Evolutionary conservation across 371 early-diverging fungal genomes (phyloP).

Genomic region (Mortierella sp.): DNA sequence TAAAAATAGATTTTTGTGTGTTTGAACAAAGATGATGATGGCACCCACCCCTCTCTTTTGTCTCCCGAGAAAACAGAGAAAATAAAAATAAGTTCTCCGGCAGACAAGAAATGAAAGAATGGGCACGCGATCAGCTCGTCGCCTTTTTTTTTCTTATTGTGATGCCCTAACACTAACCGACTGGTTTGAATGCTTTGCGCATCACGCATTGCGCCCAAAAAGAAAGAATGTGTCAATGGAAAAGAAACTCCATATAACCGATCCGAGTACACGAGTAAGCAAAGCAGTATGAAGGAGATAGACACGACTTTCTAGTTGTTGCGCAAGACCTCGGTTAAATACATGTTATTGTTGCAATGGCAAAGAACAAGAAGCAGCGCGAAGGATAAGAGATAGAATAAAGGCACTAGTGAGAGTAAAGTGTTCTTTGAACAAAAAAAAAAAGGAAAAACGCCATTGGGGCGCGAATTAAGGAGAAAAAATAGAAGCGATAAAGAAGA

Average conservation of each 20-base stretch:
- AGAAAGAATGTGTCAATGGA: background rate
- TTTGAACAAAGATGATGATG: background rate
- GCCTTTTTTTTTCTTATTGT: background rate
- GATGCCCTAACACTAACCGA: background rate
- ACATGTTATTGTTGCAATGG: background rate
- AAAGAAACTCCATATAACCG: background rate
- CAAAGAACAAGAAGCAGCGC: too few relatives aligned
- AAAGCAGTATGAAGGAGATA: background rate
- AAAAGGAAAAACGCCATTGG: background rate
- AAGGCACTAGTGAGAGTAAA: background rate
- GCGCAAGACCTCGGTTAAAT: background rate
- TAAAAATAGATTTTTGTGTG: background rate
- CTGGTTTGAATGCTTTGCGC: background rate
- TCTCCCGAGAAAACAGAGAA: background rate
- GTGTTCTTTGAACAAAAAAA: background rate
- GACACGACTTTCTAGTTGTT: too few relatives aligned
- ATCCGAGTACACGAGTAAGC: too few relatives aligned
- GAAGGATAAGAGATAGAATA: background rate
- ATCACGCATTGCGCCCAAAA: constrained; percentile 4
- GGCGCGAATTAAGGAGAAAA: background rate
- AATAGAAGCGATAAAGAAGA: background rate
- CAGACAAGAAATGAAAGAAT: background rate
- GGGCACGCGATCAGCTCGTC: constrained; percentile 2
- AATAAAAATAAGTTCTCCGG: background rate
- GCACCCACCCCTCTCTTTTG: background rate